phyloP scores from a whole-genome alignment of 2,329 filamentous ascomycete species.

The Arthrinium phaeospermum region DNA sequence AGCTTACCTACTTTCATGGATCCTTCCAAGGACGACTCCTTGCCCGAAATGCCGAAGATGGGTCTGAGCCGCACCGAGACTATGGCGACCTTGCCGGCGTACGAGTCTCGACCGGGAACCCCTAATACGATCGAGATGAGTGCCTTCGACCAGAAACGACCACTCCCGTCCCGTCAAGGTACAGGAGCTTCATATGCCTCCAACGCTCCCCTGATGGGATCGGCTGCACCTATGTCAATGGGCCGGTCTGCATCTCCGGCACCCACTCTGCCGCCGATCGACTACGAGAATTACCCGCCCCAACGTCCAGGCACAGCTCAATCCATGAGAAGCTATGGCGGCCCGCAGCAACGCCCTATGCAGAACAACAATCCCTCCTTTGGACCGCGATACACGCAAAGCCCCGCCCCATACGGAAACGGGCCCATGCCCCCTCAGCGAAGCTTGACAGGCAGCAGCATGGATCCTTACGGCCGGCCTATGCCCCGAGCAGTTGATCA shows the following conservation, averaged over 20 bases:
- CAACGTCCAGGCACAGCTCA: constrained; percentile 43
- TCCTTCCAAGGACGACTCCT: constrained; percentile 54
- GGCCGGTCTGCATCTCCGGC: constrained; percentile 44
- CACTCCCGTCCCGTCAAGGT: constrained; percentile 47
- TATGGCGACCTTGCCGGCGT: constrained; percentile 65
- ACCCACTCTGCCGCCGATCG: constrained; percentile 42
- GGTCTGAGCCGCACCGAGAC: constrained; percentile 64
- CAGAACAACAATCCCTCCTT: constrained; percentile 29
- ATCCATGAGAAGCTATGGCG: constrained; percentile 42
- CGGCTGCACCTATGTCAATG: constrained; percentile 67
- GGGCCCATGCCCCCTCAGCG: constrained; percentile 37
- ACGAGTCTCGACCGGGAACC: constrained; percentile 64
- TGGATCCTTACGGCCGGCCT: constrained; percentile 38
- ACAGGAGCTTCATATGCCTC: constrained; percentile 65
- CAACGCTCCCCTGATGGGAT: constrained; percentile 65
- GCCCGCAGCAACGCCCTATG: constrained; percentile 31
- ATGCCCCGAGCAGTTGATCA: constrained; percentile 32
- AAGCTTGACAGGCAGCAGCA: constrained; percentile 39
- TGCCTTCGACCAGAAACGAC: constrained; percentile 57
- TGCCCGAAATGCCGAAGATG: constrained; percentile 63
- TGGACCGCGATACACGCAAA: constrained; percentile 30
- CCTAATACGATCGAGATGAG: constrained; percentile 59
- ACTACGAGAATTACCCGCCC: constrained; percentile 38
- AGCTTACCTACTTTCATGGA: constrained; percentile 69
- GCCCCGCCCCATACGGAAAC: constrained; percentile 33